A percentile compares a stretch with the other conserved stretches of the same genome.
phyloP scores from a whole-genome alignment of 2,329 filamentous ascomycete genomes.

The Incumbomyces lentus region DNA sequence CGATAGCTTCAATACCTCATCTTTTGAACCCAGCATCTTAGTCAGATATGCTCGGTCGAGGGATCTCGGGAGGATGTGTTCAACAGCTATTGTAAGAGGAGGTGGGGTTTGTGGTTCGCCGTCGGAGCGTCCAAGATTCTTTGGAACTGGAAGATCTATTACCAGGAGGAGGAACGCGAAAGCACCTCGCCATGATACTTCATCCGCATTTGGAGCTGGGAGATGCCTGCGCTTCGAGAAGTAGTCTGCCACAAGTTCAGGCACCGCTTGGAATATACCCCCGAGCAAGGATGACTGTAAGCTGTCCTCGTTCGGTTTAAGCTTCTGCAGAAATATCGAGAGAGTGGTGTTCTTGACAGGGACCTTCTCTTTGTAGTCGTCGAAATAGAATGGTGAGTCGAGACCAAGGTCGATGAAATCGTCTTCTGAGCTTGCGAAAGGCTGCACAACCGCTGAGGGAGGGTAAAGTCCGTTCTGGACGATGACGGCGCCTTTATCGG shows the following conservation, averaged over 20 bases:
- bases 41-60: constrained; percentile 69
- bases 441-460: constrained; percentile 52
- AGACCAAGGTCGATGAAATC: constrained; percentile 52
- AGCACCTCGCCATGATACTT: constrained; percentile 90
- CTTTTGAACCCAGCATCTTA: constrained; percentile 67
- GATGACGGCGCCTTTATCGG: constrained; percentile 61
- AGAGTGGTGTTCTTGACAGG: constrained; percentile 71
- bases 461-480: constrained; percentile 79
- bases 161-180: constrained; percentile 77
- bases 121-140: constrained; percentile 11
- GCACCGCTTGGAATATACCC: constrained; percentile 67
- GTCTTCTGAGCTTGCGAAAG: constrained; percentile 37
- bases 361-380: constrained; percentile 54
- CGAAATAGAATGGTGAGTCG: constrained; percentile 60
- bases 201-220: constrained; percentile 80
- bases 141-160: constrained; percentile 63
- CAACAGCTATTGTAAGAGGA: constrained; percentile 65
- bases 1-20: constrained; percentile 73
- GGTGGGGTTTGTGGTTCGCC: constrained; percentile 60
- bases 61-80: constrained; percentile 75
- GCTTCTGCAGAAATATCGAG: constrained; percentile 63
- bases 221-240: constrained; percentile 73
- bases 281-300: constrained; percentile 74
- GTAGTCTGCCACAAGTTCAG: constrained; percentile 80
- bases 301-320: constrained; percentile 73